phyloP scores from a whole-genome alignment of 768 basidiomycete genomes.

The Amanita muscaria region DNA sequence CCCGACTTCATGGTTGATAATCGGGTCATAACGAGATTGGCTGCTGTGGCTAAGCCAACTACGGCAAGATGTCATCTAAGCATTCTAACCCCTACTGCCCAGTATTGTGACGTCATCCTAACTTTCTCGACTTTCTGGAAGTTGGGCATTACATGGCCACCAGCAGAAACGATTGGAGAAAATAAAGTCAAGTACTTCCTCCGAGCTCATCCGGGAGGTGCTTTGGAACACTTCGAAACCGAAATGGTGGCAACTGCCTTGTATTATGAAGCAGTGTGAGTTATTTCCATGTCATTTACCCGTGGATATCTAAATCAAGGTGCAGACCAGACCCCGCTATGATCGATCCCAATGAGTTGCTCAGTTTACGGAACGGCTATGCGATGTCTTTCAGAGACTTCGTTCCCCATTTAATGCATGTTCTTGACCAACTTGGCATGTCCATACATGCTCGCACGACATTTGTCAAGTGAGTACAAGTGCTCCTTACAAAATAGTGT shows the following conservation, averaged over 20 bases:
- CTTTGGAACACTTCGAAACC: slow-evolving; percentile 79
- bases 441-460: slow-evolving; percentile 74
- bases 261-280: slow-evolving; percentile 83
- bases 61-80: slow-evolving; percentile 71
- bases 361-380: slow-evolving; percentile 75
- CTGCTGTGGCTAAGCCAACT: slow-evolving; percentile 63
- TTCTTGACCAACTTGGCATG: slow-evolving; percentile 80
- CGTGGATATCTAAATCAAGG: slow-evolving; percentile 7
- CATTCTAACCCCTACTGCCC: slow-evolving; percentile 60
- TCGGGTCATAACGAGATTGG: slow-evolving; percentile 68
- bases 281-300: slow-evolving; percentile 8
- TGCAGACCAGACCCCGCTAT: slow-evolving; percentile 69
- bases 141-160: slow-evolving; percentile 69
- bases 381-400: slow-evolving; percentile 81
- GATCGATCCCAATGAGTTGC: slow-evolving; percentile 71
- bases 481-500: not conserved
- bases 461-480: slow-evolving; percentile 62
- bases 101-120: slow-evolving; percentile 76
- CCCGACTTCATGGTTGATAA: slow-evolving; percentile 70
- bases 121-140: slow-evolving; percentile 69
- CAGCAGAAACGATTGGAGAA: slow-evolving; percentile 56
- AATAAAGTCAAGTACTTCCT: slow-evolving; percentile 78
- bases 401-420: slow-evolving; percentile 69
- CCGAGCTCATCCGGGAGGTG: slow-evolving; percentile 78
- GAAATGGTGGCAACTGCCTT: slow-evolving; percentile 71